A percentile compares a stretch with the other conserved stretches of the same genome.
phyloP scores from a whole-genome alignment of 2,329 filamentous ascomycete species.

The Stagonosporopsis vannaccii region DNA sequence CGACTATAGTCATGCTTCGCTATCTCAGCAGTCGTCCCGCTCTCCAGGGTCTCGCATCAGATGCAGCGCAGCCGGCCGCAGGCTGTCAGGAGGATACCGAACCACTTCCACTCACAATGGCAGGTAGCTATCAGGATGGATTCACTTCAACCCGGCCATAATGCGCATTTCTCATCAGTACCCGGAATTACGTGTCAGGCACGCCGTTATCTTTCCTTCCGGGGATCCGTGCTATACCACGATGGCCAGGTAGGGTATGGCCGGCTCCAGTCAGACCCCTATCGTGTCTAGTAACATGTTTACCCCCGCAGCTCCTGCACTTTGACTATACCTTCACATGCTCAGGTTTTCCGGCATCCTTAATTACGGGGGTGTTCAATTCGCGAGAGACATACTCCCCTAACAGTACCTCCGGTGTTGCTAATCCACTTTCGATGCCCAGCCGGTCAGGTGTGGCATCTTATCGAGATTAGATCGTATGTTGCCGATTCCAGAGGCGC shows the following conservation, averaged over 20 bases:
- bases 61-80: not conserved
- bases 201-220: constrained; percentile 25
- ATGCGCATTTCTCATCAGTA: constrained; percentile 12
- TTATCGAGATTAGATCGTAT: constrained; percentile 7
- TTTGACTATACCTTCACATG: constrained; percentile 3
- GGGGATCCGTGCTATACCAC: constrained; percentile 14
- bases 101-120: constrained; percentile 1
- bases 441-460: not conserved
- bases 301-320: constrained; percentile 8
- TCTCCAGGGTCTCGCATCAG: not conserved
- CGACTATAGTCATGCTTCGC: not conserved
- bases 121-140: not conserved
- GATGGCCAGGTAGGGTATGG: constrained; percentile 9
- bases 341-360: not conserved
- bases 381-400: not conserved
- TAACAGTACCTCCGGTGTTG: constrained; percentile 1
- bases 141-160: constrained; percentile 1
- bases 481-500: not conserved
- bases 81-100: not conserved
- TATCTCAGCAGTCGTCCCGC: not conserved
- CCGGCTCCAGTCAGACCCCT: constrained; percentile 9
- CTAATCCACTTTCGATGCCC: not conserved
- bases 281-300: constrained; percentile 1
- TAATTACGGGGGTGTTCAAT: not conserved
- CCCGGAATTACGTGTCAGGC: constrained; percentile 27